Evolutionary conservation across 805 yeast genomes (phyloP).

Genomic region (Torulaspora franciscae): DNA sequence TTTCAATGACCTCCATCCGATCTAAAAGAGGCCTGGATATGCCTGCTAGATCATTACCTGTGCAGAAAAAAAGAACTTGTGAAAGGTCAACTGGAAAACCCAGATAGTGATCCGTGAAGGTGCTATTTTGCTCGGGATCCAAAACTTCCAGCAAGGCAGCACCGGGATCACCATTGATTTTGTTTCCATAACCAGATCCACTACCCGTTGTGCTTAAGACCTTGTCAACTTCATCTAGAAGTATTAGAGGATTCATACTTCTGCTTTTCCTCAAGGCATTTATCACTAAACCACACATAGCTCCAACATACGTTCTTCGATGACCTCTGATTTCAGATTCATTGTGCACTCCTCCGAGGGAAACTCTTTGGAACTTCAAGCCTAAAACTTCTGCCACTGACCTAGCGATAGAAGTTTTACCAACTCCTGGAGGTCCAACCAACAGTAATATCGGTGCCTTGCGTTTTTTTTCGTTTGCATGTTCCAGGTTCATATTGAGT

Average conservation of each 20-base stretch:
- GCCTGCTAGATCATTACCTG: constrained; percentile 71
- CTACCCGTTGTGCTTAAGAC: constrained; percentile 42
- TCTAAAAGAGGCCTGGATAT: constrained; percentile 75
- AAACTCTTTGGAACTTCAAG: constrained; percentile 70
- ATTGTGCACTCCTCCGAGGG: constrained; percentile 83
- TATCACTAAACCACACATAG: constrained; percentile 80
- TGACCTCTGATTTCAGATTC: constrained; percentile 90
- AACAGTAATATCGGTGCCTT: constrained; percentile 67
- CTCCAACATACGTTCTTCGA: constrained; percentile 85
- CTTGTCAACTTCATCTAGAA: constrained; percentile 83
- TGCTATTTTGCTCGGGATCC: constrained; percentile 82
- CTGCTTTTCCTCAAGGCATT: constrained; percentile 73
- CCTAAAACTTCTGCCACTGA: constrained; percentile 73
- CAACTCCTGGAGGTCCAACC: constrained; percentile 93
- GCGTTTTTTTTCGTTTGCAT: constrained; percentile 5
- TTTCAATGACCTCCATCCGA: constrained; percentile 74
- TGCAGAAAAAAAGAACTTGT: constrained; percentile 75
- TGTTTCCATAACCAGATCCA: constrained; percentile 22
- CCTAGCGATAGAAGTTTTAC: constrained; percentile 81
- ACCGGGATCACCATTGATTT: constrained; percentile 77
- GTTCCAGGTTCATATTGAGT: constrained; percentile 36
- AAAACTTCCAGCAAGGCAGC: constrained; percentile 84
- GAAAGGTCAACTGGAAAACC: constrained; percentile 84
- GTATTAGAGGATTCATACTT: constrained; percentile 75
- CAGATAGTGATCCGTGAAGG: constrained; percentile 75